These are phyloP conservation scores for Thamnidium elegans DNA, from an alignment of 192 early-diverging fungal species.

Conservation along the genomic window DNA sequence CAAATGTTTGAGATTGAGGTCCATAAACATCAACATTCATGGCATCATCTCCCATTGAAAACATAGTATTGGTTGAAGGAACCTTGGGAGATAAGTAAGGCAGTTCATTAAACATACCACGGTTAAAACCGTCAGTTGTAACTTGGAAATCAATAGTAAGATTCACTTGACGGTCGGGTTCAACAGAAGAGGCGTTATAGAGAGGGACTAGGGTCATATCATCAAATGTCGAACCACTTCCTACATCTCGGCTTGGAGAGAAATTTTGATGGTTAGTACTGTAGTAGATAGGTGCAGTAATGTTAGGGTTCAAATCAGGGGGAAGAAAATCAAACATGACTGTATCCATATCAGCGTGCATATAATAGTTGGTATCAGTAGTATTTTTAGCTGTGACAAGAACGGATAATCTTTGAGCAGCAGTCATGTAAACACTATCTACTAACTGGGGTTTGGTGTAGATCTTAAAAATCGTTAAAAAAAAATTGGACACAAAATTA, in stretches of 20 bases:
- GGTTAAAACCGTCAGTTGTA: slow-evolving; percentile 72
- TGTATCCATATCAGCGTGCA: too few species aligned
- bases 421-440: too few species aligned
- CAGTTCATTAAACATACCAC: slow-evolving; percentile 79
- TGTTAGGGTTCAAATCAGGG: too few species aligned
- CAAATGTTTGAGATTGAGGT: slow-evolving; percentile 53
- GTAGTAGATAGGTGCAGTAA: too few species aligned
- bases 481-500: too few species aligned
- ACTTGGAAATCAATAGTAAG: slow-evolving; percentile 65
- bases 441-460: too few species aligned
- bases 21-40: slow-evolving; percentile 60
- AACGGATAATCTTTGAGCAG: too few species aligned
- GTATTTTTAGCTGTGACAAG: too few species aligned
- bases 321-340: too few species aligned
- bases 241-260: background rate
- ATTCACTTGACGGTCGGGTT: slow-evolving; percentile 44
- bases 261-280: too few species aligned
- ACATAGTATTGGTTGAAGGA: slow-evolving; percentile 65
- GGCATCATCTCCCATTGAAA: slow-evolving; percentile 54
- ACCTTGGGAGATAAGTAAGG: slow-evolving; percentile 64
- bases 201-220: slow-evolving; percentile 58
- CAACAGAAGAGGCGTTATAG: slow-evolving; percentile 38
- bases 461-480: too few species aligned
- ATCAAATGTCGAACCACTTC: slow-evolving; percentile 34
- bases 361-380: too few species aligned